Evolutionary conservation across 2,329 filamentous ascomycete species (phyloP).

Genomic region (Colletotrichum simmondsii): DNA sequence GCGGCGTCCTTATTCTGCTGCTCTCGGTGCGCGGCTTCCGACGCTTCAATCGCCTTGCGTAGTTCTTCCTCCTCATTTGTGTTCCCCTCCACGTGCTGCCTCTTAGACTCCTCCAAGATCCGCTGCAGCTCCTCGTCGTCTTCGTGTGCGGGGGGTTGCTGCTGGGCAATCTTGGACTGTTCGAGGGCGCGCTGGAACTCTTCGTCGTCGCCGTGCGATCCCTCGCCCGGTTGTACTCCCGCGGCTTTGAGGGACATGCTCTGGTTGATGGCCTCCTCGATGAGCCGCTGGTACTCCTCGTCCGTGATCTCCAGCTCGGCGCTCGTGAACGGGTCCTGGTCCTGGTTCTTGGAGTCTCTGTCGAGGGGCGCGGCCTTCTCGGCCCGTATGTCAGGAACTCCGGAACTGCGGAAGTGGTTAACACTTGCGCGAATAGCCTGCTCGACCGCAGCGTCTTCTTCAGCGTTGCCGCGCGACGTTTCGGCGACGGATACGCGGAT

Average conservation of each 20-base stretch:
- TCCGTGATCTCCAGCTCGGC: slow-evolving; percentile 59
- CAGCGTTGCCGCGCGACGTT: slow-evolving; percentile 75
- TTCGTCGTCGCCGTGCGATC: slow-evolving; percentile 44
- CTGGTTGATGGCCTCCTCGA: slow-evolving; percentile 66
- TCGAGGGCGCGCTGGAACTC: slow-evolving; percentile 54
- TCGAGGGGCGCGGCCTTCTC: neutral
- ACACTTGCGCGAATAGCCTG: slow-evolving; percentile 80
- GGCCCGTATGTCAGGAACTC: slow-evolving; percentile 27
- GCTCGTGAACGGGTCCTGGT: slow-evolving; percentile 25
- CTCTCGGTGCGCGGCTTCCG: slow-evolving; percentile 55
- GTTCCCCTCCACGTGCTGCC: slow-evolving; percentile 31
- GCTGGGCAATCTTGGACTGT: slow-evolving; percentile 43
- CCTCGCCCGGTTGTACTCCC: slow-evolving; percentile 37
- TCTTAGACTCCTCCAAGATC: slow-evolving; percentile 54
- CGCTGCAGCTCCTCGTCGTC: slow-evolving; percentile 51
- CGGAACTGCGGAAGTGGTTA: slow-evolving; percentile 56
- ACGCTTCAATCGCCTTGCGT: slow-evolving; percentile 58
- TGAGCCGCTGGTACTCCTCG: slow-evolving; percentile 66
- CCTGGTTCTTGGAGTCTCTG: slow-evolving; percentile 31
- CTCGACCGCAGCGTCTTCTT: slow-evolving; percentile 79
- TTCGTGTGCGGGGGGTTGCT: slow-evolving; percentile 5
- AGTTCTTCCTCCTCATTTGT: slow-evolving; percentile 55
- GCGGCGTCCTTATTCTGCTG: slow-evolving; percentile 53
- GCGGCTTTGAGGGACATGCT: slow-evolving; percentile 52
- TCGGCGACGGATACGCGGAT: slow-evolving; percentile 76